These are phyloP conservation scores for Aspergillus sparsus DNA, from an alignment of 495 filamentous ascomycete species.

Conservation along the genomic window DNA sequence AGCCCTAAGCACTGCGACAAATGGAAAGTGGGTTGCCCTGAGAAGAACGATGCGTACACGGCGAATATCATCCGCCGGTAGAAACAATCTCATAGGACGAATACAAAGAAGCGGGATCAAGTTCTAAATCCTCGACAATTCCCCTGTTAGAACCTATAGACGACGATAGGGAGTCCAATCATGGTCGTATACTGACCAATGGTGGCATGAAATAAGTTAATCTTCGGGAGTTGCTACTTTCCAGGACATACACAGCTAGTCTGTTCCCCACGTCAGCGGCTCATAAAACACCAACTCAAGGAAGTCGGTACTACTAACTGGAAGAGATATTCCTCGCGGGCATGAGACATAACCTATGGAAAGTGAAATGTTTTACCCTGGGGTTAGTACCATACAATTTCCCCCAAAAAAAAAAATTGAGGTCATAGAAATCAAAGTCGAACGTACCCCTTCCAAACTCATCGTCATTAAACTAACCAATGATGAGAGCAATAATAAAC, in stretches of 20 bases:
- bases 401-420: conserved; percentile 1
- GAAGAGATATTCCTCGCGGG: conserved; percentile 80
- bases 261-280: conserved; percentile 32
- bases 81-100: conserved; percentile 75
- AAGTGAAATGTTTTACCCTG: conserved; percentile 16
- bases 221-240: conserved; percentile 72
- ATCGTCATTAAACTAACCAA: conserved; percentile 90
- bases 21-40: conserved; percentile 67
- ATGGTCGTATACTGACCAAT: conserved; percentile 43
- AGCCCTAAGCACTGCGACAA: conserved; percentile 60
- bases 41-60: conserved; percentile 74
- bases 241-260: conserved; percentile 70
- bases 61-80: conserved; percentile 71
- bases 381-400: conserved; percentile 11
- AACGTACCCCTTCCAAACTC: conserved; percentile 80
- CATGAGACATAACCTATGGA: conserved; percentile 59
- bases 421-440: not conserved
- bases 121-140: conserved; percentile 57
- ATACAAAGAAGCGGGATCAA: conserved; percentile 80
- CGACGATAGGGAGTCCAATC: conserved; percentile 17
- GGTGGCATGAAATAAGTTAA: conserved; percentile 78
- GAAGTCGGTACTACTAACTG: conserved; percentile 52
- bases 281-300: not conserved
- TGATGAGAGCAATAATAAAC: conserved; percentile 87
- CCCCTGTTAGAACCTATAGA: conserved; percentile 24